Evolutionary conservation across 495 filamentous ascomycete species (phyloP), one percentile per base, ranked within the genome.

Genomic region (Glonium stellatum): DNA sequence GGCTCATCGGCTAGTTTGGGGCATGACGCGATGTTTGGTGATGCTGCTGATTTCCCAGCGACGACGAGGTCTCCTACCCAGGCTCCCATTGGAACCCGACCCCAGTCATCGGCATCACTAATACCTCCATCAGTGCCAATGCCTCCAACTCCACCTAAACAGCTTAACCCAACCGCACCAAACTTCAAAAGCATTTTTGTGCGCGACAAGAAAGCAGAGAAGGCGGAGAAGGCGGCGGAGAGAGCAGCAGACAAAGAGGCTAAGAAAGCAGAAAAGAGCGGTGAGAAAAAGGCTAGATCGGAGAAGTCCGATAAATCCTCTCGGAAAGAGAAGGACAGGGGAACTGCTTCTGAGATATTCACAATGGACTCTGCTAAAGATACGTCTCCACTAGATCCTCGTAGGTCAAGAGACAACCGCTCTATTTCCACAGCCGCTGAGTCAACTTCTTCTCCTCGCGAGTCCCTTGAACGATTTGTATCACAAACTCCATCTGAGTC

Each of bases 81-180:
- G 44, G 71, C 69, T 5, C 73, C 73, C 11, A 75, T 75, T 23
- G 73, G 73, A 2, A 75, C 73, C 3, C 67, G 68, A 23, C 72
- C 72, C 6, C 58, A 61, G 35, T 69, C 67, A 9, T 69, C 63
- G 21, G 60, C 63, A 15, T 62, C 62, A 19, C 36, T 50, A 48
- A 57, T 58, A 58, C 67, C 65, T 10, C 59, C 58, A 3, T 11
- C 49, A 42, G 57, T 35, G 1, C 47, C 56, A 21, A 37, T 59
- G 19, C 58, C 59, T 34, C 58, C 63, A 22, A 64, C 61, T 0
- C 60, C 64, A 4, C 61, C 63, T 15, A 61, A 56, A 13, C 65
- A 63, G 41, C 67, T 76, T 13, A 76, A 76, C 57, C 73, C 73
- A 4, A 64, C 70, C 18, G 73, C 73, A 4, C 71, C 69, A 19